Conservation (phyloP, 2,329 filamentous ascomycete genomes). For the Alternaria arbusti region DNA sequence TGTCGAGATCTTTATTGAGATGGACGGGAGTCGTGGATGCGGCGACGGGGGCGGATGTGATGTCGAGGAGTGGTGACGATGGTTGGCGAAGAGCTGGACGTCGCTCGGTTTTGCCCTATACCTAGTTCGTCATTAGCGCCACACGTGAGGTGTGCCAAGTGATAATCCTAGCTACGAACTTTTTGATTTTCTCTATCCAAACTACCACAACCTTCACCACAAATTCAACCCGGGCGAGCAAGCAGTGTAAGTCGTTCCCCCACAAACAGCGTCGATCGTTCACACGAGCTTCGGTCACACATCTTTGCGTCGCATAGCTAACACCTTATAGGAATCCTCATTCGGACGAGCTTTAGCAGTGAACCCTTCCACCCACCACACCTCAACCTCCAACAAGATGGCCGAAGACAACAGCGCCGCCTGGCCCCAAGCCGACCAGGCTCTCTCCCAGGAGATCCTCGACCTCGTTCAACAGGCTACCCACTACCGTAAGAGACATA, state of each 20-base stretch:
- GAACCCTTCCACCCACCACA: conserved; percentile 29
- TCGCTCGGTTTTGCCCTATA: conserved; percentile 25
- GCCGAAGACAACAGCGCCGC: conserved; percentile 42
- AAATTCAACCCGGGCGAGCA: conserved; percentile 36
- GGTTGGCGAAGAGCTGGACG: conserved; percentile 39
- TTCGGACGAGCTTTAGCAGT: conserved; percentile 46
- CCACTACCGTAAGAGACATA: conserved; percentile 25
- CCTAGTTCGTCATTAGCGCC: conserved; percentile 18
- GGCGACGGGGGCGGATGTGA: conserved; percentile 34
- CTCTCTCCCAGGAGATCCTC: conserved; percentile 55
- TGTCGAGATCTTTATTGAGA: conserved; percentile 37
- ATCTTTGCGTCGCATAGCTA: not conserved
- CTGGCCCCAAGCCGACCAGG: conserved; percentile 54
- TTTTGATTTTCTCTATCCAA: conserved; percentile 10
- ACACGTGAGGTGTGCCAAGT: conserved; percentile 35
- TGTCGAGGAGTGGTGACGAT: conserved; percentile 46
- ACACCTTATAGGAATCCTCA: conserved; percentile 29
- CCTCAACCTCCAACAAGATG: conserved; percentile 18
- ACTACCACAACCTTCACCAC: conserved; percentile 15
- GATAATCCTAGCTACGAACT: conserved; percentile 10
- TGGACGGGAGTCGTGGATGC: conserved; percentile 36
- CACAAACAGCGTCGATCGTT: too few relatives aligned
- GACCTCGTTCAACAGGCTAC: conserved; percentile 46
- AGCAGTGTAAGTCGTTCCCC: conserved; percentile 46
- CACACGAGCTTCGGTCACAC: not conserved